These are phyloP conservation scores for Leccinum obscurum DNA, from an alignment of 768 basidiomycete species.

Conservation along the genomic window DNA sequence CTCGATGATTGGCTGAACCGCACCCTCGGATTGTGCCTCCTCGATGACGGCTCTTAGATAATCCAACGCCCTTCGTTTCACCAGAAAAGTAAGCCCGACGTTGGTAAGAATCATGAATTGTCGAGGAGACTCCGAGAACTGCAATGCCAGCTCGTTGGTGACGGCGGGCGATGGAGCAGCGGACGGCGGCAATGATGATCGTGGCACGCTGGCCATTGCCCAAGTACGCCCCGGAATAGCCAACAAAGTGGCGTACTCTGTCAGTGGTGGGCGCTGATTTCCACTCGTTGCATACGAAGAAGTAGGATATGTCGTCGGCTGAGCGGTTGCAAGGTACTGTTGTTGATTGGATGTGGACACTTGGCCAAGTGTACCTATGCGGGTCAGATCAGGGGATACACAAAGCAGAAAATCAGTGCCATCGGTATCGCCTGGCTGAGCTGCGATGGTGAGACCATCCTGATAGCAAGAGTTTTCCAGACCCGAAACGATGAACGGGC, in stretches of 20 bases:
- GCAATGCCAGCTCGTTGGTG: slow-evolving; percentile 80
- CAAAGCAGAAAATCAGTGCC: slow-evolving; percentile 76
- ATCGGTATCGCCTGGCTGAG: slow-evolving; percentile 75
- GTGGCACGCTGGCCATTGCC: slow-evolving; percentile 68
- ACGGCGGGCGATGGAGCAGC: slow-evolving; percentile 49
- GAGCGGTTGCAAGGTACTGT: slow-evolving; percentile 36
- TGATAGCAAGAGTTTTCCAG: slow-evolving; percentile 66
- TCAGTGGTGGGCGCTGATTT: slow-evolving; percentile 59
- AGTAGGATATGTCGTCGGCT: slow-evolving; percentile 39
- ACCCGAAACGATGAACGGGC: slow-evolving; percentile 58
- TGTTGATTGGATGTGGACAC: slow-evolving; percentile 46
- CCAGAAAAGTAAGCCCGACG: slow-evolving; percentile 77
- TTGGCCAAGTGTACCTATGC: slow-evolving; percentile 69
- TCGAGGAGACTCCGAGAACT: slow-evolving; percentile 71
- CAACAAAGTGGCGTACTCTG: slow-evolving; percentile 77
- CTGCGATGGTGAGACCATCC: slow-evolving; percentile 64
- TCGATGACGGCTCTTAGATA: slow-evolving; percentile 82
- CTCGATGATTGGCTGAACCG: slow-evolving; percentile 74
- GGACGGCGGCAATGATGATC: slow-evolving; percentile 34
- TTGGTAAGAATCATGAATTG: slow-evolving; percentile 91
- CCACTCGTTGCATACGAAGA: slow-evolving; percentile 41
- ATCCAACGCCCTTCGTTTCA: slow-evolving; percentile 82
- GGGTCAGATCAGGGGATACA: slow-evolving; percentile 71
- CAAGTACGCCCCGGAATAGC: slow-evolving; percentile 81
- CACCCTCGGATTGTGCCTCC: slow-evolving; percentile 73